These are phyloP conservation scores for Leccinum broughii DNA, from an alignment of 768 basidiomycete species.

Conservation along the genomic window DNA sequence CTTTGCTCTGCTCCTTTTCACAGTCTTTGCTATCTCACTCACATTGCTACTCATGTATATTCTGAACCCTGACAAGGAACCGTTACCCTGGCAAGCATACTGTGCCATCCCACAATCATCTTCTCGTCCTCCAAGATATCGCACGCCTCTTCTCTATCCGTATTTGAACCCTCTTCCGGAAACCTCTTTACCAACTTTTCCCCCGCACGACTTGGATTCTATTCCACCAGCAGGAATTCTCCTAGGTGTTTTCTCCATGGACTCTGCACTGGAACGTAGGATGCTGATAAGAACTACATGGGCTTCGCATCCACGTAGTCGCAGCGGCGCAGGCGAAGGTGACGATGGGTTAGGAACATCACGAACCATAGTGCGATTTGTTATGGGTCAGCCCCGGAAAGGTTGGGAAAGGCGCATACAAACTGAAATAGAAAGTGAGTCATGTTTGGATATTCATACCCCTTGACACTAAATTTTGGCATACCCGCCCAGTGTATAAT, in stretches of 20 bases:
- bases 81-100: conserved; percentile 92
- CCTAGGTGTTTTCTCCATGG: conserved; percentile 88
- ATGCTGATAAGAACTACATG: conserved; percentile 88
- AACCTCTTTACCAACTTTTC: conserved; percentile 51
- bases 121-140: conserved; percentile 44
- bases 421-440: conserved; percentile 89
- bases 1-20: conserved; percentile 72
- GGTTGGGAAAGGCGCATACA: conserved; percentile 78
- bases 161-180: conserved; percentile 35
- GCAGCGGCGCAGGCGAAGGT: conserved; percentile 67
- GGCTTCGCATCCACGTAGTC: conserved; percentile 79
- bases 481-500: conserved; percentile 61
- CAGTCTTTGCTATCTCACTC: conserved; percentile 77
- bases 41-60: conserved; percentile 89
- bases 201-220: conserved; percentile 68
- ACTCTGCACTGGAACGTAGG: conserved; percentile 79
- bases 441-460: background rate
- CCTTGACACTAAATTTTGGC: conserved; percentile 7
- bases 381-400: conserved; percentile 81
- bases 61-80: conserved; percentile 94
- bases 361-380: conserved; percentile 83
- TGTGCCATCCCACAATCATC: conserved; percentile 67
- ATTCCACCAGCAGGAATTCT: conserved; percentile 85
- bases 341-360: conserved; percentile 77
- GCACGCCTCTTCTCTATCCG: conserved; percentile 42